Conservation (phyloP, 192 early-diverging fungal genomes). For the Coemansia sp. region DNA sequence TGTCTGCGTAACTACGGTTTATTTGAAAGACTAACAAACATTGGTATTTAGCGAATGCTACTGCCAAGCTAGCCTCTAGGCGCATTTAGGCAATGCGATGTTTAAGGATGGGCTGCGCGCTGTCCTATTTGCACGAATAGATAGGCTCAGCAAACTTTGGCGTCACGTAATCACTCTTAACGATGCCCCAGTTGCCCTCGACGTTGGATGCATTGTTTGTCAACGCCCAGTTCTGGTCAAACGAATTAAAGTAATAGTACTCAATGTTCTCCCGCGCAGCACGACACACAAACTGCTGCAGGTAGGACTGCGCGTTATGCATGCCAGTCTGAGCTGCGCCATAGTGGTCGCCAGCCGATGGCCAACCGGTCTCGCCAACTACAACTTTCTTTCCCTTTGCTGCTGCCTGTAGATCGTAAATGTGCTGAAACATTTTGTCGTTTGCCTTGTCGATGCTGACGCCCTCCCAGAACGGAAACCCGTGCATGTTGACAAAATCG, state of each 20-base stretch:
- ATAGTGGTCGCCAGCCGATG: slow-evolving; percentile 46
- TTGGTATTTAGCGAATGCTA: neutral
- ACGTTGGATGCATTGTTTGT: slow-evolving; percentile 48
- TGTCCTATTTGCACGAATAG: slow-evolving; percentile 8
- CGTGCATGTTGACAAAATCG: slow-evolving; percentile 59
- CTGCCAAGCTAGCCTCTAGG: neutral
- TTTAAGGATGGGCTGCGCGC: neutral
- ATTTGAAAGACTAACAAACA: neutral
- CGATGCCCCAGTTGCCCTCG: slow-evolving; percentile 40
- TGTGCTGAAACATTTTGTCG: slow-evolving; percentile 54
- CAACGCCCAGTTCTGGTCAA: slow-evolving; percentile 62
- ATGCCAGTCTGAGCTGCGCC: slow-evolving; percentile 51
- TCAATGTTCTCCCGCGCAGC: slow-evolving; percentile 51
- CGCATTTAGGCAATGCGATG: neutral
- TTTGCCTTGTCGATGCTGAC: slow-evolving; percentile 35
- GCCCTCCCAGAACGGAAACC: slow-evolving; percentile 63
- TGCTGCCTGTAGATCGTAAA: slow-evolving; percentile 33
- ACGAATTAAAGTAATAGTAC: slow-evolving; percentile 61
- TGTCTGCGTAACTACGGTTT: neutral
- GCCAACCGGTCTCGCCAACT: slow-evolving; percentile 64
- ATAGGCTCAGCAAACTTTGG: slow-evolving; percentile 38
- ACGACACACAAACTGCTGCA: slow-evolving; percentile 56
- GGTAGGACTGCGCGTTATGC: slow-evolving; percentile 53
- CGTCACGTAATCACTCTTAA: slow-evolving; percentile 25
- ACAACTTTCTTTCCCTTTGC: slow-evolving; percentile 54